These are phyloP conservation scores for Striga hermonthica DNA, from an alignment of 305 asterid genomes.

Conservation along the genomic window DNA sequence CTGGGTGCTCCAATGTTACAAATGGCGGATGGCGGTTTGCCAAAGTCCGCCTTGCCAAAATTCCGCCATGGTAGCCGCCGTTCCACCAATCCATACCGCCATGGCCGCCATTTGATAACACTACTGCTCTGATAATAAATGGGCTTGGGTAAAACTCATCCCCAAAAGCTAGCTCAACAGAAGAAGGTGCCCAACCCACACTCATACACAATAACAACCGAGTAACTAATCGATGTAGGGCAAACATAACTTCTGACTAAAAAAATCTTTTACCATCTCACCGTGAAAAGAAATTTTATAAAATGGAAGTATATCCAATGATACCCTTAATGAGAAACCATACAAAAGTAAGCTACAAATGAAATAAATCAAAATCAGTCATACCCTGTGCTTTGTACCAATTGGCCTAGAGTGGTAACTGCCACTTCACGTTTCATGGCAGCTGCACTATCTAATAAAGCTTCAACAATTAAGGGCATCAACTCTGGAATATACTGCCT, in stretches of 20 bases:
- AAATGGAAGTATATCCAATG: slow-evolving; percentile 5
- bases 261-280: slow-evolving; percentile 10
- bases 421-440: slow-evolving; percentile 98
- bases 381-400: slow-evolving; percentile 98
- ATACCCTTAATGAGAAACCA: slow-evolving; percentile 6
- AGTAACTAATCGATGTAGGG: not conserved
- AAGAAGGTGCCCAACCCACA: not conserved
- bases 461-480: slow-evolving; percentile 92
- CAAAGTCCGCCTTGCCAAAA: too few species aligned
- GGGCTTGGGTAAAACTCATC: too few species aligned
- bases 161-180: too few species aligned
- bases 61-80: too few species aligned
- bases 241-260: not conserved
- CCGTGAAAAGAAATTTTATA: too few species aligned
- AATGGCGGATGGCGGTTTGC: too few species aligned
- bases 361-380: slow-evolving; percentile 33
- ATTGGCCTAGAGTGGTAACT: slow-evolving; percentile 96
- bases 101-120: too few species aligned
- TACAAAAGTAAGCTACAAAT: slow-evolving; percentile 13
- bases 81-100: too few species aligned
- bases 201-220: not conserved
- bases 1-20: too few species aligned
- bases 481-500: slow-evolving; percentile 90
- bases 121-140: too few species aligned
- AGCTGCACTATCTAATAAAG: slow-evolving; percentile 92